Percentiles rank a stretch among this genome's conserved stretches.
Evolutionary conservation across 31 red algal species (phyloP).

Genomic region (Porphyra umbilicalis): DNA sequence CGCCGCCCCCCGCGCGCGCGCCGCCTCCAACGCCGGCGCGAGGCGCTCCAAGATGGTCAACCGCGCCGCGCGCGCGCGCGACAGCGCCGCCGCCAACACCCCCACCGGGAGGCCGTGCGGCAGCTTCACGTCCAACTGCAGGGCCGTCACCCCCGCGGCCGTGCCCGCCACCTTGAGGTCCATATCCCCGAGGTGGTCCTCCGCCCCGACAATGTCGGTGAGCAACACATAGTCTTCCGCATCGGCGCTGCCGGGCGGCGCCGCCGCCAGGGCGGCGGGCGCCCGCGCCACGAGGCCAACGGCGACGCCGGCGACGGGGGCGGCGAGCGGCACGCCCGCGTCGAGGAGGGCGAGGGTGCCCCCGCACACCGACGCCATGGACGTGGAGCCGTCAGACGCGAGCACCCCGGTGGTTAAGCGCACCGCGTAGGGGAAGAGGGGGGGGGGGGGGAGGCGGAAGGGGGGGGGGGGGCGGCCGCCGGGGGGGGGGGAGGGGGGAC

Average conservation of each 20-base stretch:
- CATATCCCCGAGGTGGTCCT: slow-evolving; percentile 77
- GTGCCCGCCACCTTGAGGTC: slow-evolving; percentile 93
- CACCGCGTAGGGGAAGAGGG: slow-evolving; percentile 66
- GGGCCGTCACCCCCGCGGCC: slow-evolving; percentile 47
- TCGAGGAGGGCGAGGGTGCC: slow-evolving; percentile 87
- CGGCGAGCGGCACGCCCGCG: slow-evolving; percentile 77
- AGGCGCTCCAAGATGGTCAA: background rate
- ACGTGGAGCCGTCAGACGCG: slow-evolving; percentile 74
- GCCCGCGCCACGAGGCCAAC: slow-evolving; percentile 7
- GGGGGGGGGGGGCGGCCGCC: background rate
- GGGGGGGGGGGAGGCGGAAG: background rate
- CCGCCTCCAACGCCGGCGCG: background rate
- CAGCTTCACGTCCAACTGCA: slow-evolving; percentile 92
- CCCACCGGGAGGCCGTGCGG: slow-evolving; percentile 35
- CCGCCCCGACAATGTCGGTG: slow-evolving; percentile 80
- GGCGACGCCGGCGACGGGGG: slow-evolving; percentile 71
- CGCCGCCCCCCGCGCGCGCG: background rate
- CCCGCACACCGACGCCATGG: slow-evolving; percentile 92
- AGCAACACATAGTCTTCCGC: slow-evolving; percentile 36
- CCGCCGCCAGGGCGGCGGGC: background rate
- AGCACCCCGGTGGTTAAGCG: slow-evolving; percentile 66
- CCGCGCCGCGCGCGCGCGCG: slow-evolving; percentile 2
- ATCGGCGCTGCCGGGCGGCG: background rate
- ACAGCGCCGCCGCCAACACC: slow-evolving; percentile 8
- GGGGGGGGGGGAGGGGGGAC: background rate